phyloP scores from a whole-genome alignment of 2,329 filamentous ascomycete genomes.

The Knufia fluminis region DNA sequence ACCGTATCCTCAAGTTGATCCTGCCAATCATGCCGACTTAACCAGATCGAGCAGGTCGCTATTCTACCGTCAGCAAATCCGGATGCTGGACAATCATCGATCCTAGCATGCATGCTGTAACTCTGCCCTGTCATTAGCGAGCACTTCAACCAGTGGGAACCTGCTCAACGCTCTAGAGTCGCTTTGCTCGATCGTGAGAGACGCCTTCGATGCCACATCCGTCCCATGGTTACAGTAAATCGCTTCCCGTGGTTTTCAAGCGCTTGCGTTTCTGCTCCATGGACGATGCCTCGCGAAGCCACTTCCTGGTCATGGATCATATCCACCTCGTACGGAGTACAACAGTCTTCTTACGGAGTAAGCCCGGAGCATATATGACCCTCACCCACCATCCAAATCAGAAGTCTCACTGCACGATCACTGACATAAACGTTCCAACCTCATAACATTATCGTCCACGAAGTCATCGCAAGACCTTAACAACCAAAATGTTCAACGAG shows the following conservation, averaged over 20 bases:
- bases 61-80: neutral
- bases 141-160: neutral
- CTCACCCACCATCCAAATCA: neutral
- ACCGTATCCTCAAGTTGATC: neutral
- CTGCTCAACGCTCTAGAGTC: neutral
- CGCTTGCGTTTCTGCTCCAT: neutral
- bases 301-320: neutral
- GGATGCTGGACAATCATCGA: neutral
- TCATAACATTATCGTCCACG: neutral
- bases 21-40: neutral
- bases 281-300: constrained; percentile 1
- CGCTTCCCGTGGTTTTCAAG: constrained; percentile 1
- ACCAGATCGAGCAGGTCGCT: neutral
- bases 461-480: neutral
- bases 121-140: constrained; percentile 3
- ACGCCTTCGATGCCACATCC: constrained; percentile 2
- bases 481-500: constrained; percentile 22
- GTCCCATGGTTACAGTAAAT: constrained; percentile 6
- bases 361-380: constrained; percentile 6
- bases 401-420: neutral
- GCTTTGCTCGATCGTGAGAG: constrained; percentile 1
- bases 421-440: neutral
- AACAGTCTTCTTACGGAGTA: neutral
- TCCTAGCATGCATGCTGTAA: neutral
- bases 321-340: neutral